These are phyloP conservation scores for Salinomyces thailandicus DNA, from an alignment of 2,329 filamentous ascomycete species.

Conservation along the genomic window DNA sequence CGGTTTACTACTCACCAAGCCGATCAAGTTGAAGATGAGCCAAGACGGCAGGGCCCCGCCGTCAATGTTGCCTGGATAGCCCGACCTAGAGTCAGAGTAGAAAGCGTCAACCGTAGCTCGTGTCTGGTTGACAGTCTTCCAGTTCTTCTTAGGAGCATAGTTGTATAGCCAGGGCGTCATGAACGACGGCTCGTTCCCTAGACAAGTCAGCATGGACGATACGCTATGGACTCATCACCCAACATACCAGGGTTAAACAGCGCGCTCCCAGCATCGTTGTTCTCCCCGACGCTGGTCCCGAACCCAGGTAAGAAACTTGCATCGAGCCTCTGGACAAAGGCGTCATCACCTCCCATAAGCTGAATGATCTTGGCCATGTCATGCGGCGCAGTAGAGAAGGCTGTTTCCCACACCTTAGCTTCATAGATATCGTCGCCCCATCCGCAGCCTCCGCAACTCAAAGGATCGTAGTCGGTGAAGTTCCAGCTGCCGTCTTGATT, in stretches of 20 bases:
- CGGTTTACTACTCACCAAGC: neutral
- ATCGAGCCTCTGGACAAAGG: constrained; percentile 50
- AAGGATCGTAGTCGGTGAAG: constrained; percentile 32
- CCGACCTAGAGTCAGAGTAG: constrained; percentile 44
- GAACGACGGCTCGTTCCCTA: constrained; percentile 52
- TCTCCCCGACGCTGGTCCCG: constrained; percentile 8
- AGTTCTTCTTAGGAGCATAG: constrained; percentile 52
- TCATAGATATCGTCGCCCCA: constrained; percentile 35
- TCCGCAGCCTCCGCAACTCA: constrained; percentile 54
- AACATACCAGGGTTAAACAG: constrained; percentile 51
- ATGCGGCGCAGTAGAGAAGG: constrained; percentile 41
- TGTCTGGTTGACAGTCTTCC: constrained; percentile 40
- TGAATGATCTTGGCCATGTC: constrained; percentile 48
- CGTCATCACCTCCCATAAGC: constrained; percentile 42
- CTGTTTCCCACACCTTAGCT: constrained; percentile 17
- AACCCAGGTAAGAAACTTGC: constrained; percentile 38
- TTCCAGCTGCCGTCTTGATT: constrained; percentile 17
- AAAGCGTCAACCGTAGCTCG: constrained; percentile 49
- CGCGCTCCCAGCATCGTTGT: constrained; percentile 31
- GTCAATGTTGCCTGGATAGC: constrained; percentile 59
- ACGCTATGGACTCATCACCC: no score
- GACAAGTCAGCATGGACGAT: no score
- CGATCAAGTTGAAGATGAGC: constrained; percentile 54
- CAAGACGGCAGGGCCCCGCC: constrained; percentile 63
- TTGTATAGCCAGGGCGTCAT: constrained; percentile 58